phyloP scores from a whole-genome alignment of 345 rosid species.

The Kandelia obovata region DNA sequence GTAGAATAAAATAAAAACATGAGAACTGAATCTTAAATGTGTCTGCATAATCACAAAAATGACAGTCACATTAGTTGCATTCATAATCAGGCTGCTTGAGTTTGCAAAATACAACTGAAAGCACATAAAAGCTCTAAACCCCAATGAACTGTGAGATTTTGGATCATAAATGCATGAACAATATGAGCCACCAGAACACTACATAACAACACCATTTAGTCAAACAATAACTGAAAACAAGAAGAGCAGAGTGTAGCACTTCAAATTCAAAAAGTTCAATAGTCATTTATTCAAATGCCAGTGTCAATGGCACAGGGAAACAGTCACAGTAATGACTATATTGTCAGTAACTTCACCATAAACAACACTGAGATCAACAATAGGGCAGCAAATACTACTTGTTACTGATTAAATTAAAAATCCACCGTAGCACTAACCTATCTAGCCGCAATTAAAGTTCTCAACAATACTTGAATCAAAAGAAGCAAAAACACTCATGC shows the following conservation, averaged over 20 bases:
- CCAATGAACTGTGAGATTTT: not conserved
- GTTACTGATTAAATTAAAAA: no score
- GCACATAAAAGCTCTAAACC: not conserved
- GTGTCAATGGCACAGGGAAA: no score
- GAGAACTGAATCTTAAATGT: not conserved
- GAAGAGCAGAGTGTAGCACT: not conserved
- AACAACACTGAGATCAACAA: no score
- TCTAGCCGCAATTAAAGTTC: not conserved
- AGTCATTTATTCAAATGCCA: not conserved
- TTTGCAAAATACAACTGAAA: not conserved
- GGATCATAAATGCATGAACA: not conserved
- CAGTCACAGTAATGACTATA: no score
- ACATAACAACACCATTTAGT: not conserved
- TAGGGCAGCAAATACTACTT: no score
- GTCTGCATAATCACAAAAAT: not conserved
- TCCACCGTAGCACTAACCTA: not conserved
- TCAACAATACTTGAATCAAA: no score
- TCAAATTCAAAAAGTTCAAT: not conserved
- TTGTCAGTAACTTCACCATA: no score
- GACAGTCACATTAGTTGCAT: not conserved
- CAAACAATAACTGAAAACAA: not conserved
- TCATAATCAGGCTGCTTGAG: not conserved
- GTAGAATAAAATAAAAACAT: not conserved
- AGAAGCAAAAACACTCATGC: no score
- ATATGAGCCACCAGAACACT: not conserved